Evolutionary conservation across 1,284 basidiomycete species (phyloP), one percentile per base, ranked within the genome.

Genomic region (Cryptococcus jaspeensis): DNA sequence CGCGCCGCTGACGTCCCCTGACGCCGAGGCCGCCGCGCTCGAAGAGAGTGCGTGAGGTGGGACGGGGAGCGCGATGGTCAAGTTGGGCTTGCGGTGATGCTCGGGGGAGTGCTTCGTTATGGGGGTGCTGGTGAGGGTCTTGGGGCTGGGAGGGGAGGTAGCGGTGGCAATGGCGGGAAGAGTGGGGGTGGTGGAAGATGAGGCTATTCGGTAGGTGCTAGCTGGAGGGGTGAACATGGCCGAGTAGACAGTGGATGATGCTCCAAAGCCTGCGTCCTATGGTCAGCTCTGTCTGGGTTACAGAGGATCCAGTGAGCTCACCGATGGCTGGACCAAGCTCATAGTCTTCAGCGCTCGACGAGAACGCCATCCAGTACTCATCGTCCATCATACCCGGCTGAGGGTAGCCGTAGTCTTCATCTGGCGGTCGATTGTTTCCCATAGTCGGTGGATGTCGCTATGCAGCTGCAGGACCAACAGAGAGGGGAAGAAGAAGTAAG

Each of bases 241-340:
- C 13, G 67, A 49, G 50, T 74, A 72, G 5, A 76, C 74, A 3
- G 66, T 73, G 0, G 74, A 71, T 3, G 65, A 69, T 15, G 74
- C 72, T 23, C 74, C 74, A 48, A 72, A 74, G n/a, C 74, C 72
- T 75, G 50, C 11, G 41, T 41, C n/a, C 7, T 16, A 5, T 23
- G 13, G 45, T 62, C 36, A 53, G 48, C 20, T 35, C 8, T 20
- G 39, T 53, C 18, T 43, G 49, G 18, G 41, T 20, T 32, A 1
- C 5, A 41, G 18, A 50, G 5, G n/a, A 3, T 18, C 6, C 36
- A 18, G 13, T 25, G 25, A 5, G 58, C 67, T 53, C 39, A 73
- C 73, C 73, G 11, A 75, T 66, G 3, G 66, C 46, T 0, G 56
- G 55, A 18, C 69, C 71, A 13, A 75, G 60, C 46, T 72, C 67